Percentiles rank a stretch among this genome's conserved stretches.
Conservation (phyloP, 768 basidiomycete species). For the Mycena floridula region DNA sequence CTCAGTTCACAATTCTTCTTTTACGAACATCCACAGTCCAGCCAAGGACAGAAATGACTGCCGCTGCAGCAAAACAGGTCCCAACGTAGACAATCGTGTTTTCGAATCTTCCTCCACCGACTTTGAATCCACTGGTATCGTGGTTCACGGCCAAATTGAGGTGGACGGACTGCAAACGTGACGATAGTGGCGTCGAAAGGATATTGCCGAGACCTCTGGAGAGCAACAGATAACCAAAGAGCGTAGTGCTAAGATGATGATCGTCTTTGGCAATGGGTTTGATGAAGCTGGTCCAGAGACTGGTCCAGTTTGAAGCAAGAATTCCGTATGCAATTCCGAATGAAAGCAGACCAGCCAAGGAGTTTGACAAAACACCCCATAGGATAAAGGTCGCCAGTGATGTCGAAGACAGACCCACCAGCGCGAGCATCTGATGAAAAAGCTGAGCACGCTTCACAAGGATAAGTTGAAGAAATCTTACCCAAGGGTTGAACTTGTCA, state of each 20-base stretch:
- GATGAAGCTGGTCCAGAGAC: constrained; percentile 21
- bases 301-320: constrained; percentile 20
- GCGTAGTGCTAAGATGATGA: constrained; percentile 13
- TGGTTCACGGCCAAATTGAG: constrained; percentile 2
- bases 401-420: constrained; percentile 10
- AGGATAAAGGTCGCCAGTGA: constrained; percentile 21
- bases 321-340: constrained; percentile 20
- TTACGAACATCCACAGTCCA: constrained; percentile 13
- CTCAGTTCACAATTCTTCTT: no score
- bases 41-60: constrained; percentile 15
- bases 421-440: constrained; percentile 10
- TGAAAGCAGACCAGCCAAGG: constrained; percentile 17
- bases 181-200: constrained; percentile 20
- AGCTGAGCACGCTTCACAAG: no score
- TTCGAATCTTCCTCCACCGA: constrained; percentile 19
- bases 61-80: constrained; percentile 24
- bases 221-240: constrained; percentile 19
- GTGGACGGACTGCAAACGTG: constrained; percentile 1
- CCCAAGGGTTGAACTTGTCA: constrained; percentile 20
- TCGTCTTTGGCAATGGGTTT: constrained; percentile 19
- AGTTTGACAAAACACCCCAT: constrained; percentile 21
- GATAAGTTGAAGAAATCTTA: no score
- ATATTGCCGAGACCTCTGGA: constrained; percentile 25
- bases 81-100: constrained; percentile 23
- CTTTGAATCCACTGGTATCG: constrained; percentile 15